Evolutionary conservation across 164 flowering plant genomes (phyloP).

Genomic region (Magnolia changhungtana): DNA sequence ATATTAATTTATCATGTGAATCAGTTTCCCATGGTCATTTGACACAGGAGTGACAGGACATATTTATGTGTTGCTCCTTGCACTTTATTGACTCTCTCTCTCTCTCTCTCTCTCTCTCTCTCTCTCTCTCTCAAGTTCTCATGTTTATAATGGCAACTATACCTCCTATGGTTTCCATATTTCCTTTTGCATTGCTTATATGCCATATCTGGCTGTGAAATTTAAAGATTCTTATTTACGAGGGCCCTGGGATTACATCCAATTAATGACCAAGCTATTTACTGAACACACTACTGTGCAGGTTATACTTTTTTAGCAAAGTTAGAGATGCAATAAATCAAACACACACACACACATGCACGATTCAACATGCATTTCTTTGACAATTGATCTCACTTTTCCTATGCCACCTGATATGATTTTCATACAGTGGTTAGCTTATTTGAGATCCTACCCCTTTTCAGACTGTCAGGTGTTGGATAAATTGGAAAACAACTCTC

Average conservation of each 20-base stretch:
- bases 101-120: not conserved
- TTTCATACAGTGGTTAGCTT: not conserved
- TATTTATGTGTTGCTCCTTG: not conserved
- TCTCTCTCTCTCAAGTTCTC: not conserved
- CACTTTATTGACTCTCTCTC: not conserved
- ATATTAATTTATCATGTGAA: not conserved
- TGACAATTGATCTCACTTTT: not conserved
- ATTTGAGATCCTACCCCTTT: slow-evolving; percentile 6
- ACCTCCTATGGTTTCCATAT: not conserved
- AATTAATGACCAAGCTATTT: not conserved
- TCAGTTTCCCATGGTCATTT: not conserved
- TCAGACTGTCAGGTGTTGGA: slow-evolving; percentile 69
- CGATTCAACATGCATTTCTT: not conserved
- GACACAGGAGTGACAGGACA: not conserved
- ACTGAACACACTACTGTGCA: not conserved
- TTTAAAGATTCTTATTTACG: not conserved
- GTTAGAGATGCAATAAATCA: not conserved
- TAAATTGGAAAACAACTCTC: slow-evolving; percentile 72
- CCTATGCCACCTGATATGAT: not conserved
- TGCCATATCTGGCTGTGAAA: not conserved
- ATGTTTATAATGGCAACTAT: too few species aligned
- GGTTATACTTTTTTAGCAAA: not conserved
- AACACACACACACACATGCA: too few species aligned
- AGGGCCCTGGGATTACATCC: not conserved
- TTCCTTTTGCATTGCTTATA: not conserved